Percentiles rank a stretch among this genome's conserved stretches.
phyloP scores from a whole-genome alignment of 1,284 basidiomycete species.

The Fomitopsis palustris region DNA sequence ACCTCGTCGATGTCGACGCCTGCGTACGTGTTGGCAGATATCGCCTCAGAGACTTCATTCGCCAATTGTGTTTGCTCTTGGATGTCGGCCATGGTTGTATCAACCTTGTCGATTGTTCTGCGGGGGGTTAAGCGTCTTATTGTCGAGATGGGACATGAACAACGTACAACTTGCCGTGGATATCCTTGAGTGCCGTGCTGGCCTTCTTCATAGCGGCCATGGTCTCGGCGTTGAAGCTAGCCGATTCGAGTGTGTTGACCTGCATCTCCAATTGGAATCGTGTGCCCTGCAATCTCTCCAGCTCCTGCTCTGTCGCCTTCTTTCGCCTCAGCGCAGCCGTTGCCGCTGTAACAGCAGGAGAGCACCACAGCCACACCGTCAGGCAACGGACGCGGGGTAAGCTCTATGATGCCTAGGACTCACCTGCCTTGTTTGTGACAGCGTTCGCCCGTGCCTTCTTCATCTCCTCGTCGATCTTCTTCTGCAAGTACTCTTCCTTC shows the following conservation, averaged over 20 bases:
- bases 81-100: conserved; percentile 87
- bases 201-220: conserved; percentile 99
- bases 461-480: conserved; percentile 95
- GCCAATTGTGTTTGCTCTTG: conserved; percentile 93
- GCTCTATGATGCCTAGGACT: conserved; percentile 1
- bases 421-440: conserved; percentile 91
- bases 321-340: conserved; percentile 92
- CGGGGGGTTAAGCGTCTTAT: conserved; percentile 2
- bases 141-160: conserved; percentile 4
- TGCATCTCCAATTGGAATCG: conserved; percentile 95
- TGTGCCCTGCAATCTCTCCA: conserved; percentile 85
- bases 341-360: conserved; percentile 51
- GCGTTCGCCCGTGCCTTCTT: conserved; percentile 93
- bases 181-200: conserved; percentile 85
- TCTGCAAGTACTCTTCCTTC: conserved; percentile 96
- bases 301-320: conserved; percentile 87
- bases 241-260: conserved; percentile 95
- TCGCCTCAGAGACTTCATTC: conserved; percentile 94
- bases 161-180: conserved; percentile 89
- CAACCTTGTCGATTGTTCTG: conserved; percentile 91
- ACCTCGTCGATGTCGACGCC: conserved; percentile 76
- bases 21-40: conserved; percentile 76
- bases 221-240: conserved; percentile 98
- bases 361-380: background rate
- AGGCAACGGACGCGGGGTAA: background rate